These are phyloP conservation scores for Pseudocercospora crystallina DNA, from an alignment of 2,329 filamentous ascomycete species.

Conservation along the genomic window DNA sequence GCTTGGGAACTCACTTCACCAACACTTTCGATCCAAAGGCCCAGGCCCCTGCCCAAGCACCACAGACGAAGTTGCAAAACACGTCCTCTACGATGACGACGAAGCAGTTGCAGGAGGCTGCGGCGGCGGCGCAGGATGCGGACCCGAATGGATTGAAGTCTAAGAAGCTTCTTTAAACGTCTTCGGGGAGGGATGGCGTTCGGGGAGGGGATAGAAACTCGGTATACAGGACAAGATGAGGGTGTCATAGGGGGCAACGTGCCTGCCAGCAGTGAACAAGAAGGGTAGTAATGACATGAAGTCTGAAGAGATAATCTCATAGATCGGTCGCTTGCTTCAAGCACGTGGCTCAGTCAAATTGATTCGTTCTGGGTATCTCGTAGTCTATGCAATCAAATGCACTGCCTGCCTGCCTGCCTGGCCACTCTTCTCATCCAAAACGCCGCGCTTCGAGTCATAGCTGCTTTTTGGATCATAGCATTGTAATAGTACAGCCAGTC, in stretches of 20 bases:
- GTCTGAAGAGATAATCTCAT: too few relatives aligned
- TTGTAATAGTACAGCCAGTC: not conserved
- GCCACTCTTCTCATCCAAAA: constrained; percentile 10
- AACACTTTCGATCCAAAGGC: constrained; percentile 18
- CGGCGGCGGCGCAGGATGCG: constrained; percentile 12
- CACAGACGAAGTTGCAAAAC: constrained; percentile 10
- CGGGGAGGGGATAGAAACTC: too few relatives aligned
- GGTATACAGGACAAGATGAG: too few relatives aligned
- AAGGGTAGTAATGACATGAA: too few relatives aligned
- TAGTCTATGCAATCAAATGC: constrained; percentile 20
- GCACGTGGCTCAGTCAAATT: too few relatives aligned
- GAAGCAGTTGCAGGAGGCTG: constrained; percentile 18
- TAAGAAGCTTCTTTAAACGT: too few relatives aligned
- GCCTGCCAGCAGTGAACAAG: too few relatives aligned
- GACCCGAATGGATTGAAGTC: constrained; percentile 20
- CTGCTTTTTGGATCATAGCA: not conserved
- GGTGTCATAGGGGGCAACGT: too few relatives aligned
- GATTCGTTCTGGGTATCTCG: constrained; percentile 18
- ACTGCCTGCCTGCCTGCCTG: constrained; percentile 1
- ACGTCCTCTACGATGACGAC: constrained; percentile 21
- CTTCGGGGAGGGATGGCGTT: too few relatives aligned
- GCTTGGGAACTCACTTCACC: constrained; percentile 20
- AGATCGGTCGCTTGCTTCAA: too few relatives aligned
- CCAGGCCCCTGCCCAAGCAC: constrained; percentile 7
- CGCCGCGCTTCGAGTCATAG: constrained; percentile 17